Percentiles rank a stretch among this genome's conserved stretches.
phyloP scores from a whole-genome alignment of 176 grass and related monocot genomes.

The Juncus inflexus region DNA sequence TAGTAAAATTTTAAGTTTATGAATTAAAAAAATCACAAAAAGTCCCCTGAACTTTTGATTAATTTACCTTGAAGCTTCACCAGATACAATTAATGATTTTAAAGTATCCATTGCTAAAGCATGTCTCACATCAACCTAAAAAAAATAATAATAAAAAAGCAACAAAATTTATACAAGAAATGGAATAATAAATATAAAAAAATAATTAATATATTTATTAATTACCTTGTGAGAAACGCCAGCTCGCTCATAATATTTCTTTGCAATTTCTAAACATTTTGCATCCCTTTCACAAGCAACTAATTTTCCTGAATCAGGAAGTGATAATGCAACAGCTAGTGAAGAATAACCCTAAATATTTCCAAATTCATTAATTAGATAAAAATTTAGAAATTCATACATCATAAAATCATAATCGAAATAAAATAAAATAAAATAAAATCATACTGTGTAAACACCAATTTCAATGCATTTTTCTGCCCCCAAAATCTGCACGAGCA shows the following conservation, averaged over 20 bases:
- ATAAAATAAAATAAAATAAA: not conserved
- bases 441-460: conserved; percentile 74
- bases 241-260: conserved; percentile 68
- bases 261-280: conserved; percentile 74
- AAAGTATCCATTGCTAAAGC: conserved; percentile 73
- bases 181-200: conserved; percentile 21
- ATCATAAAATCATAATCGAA: no score
- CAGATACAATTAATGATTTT: conserved; percentile 52
- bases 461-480: conserved; percentile 84
- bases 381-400: no score
- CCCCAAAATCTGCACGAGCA: conserved; percentile 80
- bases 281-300: conserved; percentile 94
- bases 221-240: conserved; percentile 81
- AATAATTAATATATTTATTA: not conserved
- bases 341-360: conserved; percentile 81
- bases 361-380: not conserved
- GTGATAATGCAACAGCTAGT: conserved; percentile 72
- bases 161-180: not conserved
- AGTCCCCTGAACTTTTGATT: not conserved
- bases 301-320: conserved; percentile 75
- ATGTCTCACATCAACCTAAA: conserved; percentile 75
- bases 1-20: conserved; percentile 4
- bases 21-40: conserved; percentile 6
- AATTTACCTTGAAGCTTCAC: conserved; percentile 71
- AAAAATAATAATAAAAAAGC: not conserved